Conservation (phyloP, 345 rosid species). For the Heritiera littoralis region DNA sequence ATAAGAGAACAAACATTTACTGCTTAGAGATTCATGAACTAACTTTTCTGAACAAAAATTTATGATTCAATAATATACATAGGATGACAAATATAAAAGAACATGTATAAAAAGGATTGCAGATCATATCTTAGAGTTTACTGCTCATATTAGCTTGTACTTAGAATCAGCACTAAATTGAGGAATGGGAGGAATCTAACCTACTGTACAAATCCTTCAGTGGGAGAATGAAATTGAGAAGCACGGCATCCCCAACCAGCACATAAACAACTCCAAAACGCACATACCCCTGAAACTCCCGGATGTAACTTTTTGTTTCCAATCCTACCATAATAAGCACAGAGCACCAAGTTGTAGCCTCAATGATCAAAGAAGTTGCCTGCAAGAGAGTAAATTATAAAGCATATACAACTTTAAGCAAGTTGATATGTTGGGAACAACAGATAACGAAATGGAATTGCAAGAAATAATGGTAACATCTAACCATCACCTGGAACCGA, state of each 20-base stretch:
- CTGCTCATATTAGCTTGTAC: background rate
- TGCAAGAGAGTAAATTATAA: slow-evolving; percentile 34
- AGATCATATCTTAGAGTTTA: background rate
- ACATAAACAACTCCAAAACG: slow-evolving; percentile 80
- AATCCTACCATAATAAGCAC: slow-evolving; percentile 65
- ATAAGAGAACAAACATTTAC: too few relatives aligned
- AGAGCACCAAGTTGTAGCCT: slow-evolving; percentile 81
- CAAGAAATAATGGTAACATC: background rate
- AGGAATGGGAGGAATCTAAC: slow-evolving; percentile 36
- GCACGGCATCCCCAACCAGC: slow-evolving; percentile 81
- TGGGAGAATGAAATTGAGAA: slow-evolving; percentile 67
- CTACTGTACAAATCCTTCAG: slow-evolving; percentile 51
- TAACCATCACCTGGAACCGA: background rate
- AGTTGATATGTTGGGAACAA: background rate
- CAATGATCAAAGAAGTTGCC: slow-evolving; percentile 62
- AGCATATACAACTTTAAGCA: background rate
- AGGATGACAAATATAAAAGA: background rate
- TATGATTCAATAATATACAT: background rate
- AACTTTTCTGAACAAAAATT: too few relatives aligned
- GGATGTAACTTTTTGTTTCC: slow-evolving; percentile 66
- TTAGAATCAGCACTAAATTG: background rate
- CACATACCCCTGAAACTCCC: slow-evolving; percentile 82
- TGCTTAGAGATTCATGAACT: too few relatives aligned
- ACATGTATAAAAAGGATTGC: background rate
- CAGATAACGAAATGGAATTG: background rate